Percentiles rank a stretch among this genome's conserved stretches.
Conservation (phyloP, 176 grass and related monocot genomes). For the Carex parvula region DNA sequence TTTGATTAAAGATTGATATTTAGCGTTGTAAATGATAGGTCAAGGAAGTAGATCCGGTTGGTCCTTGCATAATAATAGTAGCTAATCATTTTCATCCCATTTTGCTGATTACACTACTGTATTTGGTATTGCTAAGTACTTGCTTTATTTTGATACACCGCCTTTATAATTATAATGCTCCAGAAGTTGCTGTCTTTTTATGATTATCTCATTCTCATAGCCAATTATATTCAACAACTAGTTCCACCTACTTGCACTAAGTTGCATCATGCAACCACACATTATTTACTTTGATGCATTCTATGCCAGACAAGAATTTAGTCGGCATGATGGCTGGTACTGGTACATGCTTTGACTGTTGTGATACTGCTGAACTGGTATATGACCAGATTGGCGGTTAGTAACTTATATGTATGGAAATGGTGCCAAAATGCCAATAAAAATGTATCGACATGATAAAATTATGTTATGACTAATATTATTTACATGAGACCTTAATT, state of each 20-base stretch:
- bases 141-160: too few relatives aligned
- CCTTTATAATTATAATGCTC: too few relatives aligned
- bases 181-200: too few relatives aligned
- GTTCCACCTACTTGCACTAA: too few relatives aligned
- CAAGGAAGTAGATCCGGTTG: conserved; percentile 6
- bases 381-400: not conserved
- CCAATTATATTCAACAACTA: too few relatives aligned
- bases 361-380: not conserved
- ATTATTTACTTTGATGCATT: too few relatives aligned
- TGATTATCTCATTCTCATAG: too few relatives aligned
- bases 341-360: not conserved
- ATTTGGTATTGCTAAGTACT: too few relatives aligned
- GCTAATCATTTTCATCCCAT: too few relatives aligned
- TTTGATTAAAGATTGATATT: not conserved
- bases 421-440: not conserved
- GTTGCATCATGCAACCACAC: too few relatives aligned
- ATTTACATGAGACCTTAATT: not conserved
- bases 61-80: too few relatives aligned
- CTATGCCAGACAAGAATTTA: conserved; percentile 6
- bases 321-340: not conserved
- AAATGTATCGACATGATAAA: not conserved
- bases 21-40: conserved; percentile 1
- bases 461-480: not conserved
- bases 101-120: too few relatives aligned
- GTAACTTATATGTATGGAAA: not conserved